Conservation (phyloP, 2,329 filamentous ascomycete species). For the Nannizziopsis arthrosporioides region DNA sequence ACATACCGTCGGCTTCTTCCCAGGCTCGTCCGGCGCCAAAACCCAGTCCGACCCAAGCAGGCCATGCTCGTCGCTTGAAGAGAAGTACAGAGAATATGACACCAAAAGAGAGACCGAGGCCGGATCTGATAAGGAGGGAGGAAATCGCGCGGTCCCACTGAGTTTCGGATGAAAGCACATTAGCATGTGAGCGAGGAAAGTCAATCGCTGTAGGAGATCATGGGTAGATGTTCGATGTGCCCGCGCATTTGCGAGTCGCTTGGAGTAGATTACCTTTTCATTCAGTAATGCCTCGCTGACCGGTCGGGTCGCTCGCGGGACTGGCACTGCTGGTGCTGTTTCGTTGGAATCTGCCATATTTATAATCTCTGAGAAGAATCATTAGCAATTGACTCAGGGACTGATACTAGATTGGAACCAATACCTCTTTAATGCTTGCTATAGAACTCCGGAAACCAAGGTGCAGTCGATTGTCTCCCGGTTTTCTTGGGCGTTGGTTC, state of each 20-base stretch:
- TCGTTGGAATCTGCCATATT: conserved; percentile 45
- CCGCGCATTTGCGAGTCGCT: not conserved
- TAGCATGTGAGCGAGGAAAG: not conserved
- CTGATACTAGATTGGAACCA: not conserved
- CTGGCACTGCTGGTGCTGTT: conserved; percentile 48
- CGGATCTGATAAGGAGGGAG: conserved; percentile 91
- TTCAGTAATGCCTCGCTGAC: conserved; percentile 97
- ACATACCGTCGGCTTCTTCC: conserved; percentile 88
- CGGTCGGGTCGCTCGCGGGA: conserved; percentile 60
- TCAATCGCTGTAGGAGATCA: not conserved
- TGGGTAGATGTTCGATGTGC: not conserved
- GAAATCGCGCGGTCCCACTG: conserved; percentile 99
- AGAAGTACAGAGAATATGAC: conserved; percentile 96
- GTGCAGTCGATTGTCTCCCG: conserved; percentile 5
- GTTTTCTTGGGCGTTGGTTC: conserved; percentile 7
- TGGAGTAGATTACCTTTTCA: conserved; percentile 65
- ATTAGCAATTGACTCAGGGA: conserved; percentile 3
- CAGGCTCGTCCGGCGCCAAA: conserved; percentile 95
- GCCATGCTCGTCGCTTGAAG: conserved; percentile 97
- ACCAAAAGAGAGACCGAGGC: conserved; percentile 90
- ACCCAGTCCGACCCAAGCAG: conserved; percentile 84
- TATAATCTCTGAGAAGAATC: not conserved
- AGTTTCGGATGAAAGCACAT: not conserved
- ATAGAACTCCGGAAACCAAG: not conserved
- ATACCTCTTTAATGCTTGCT: too few relatives aligned